A percentile compares a stretch with the other conserved stretches of the same genome.
phyloP scores from a whole-genome alignment of 495 filamentous ascomycete species.

The Neurospora tetraspora region DNA sequence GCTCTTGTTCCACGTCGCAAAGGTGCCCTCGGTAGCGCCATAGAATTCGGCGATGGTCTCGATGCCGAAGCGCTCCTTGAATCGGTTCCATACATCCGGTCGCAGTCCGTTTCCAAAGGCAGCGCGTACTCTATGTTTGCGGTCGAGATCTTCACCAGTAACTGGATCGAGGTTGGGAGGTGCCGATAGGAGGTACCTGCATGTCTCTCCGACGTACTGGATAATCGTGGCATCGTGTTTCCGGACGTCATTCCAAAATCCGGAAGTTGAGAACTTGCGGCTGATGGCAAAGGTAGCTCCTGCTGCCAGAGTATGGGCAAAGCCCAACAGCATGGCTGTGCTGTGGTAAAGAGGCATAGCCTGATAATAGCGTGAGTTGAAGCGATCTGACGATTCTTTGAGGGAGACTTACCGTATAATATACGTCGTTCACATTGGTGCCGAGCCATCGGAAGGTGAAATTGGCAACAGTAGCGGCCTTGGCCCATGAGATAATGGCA shows the following conservation, averaged over 20 bases:
- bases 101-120: constrained; percentile 90
- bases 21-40: constrained; percentile 70
- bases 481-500: constrained; percentile 74
- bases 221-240: constrained; percentile 66
- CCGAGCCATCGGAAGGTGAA: constrained; percentile 50
- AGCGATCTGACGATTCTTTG: background rate
- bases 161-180: constrained; percentile 51
- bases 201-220: constrained; percentile 94
- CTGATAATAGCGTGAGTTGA: constrained; percentile 25
- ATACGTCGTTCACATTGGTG: constrained; percentile 51
- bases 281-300: constrained; percentile 63
- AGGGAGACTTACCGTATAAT: constrained; percentile 62
- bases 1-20: constrained; percentile 64
- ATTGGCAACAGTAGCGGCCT: constrained; percentile 41
- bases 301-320: constrained; percentile 46
- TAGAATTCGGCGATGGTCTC: constrained; percentile 82
- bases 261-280: constrained; percentile 70
- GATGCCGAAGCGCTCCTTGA: constrained; percentile 82
- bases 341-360: constrained; percentile 95
- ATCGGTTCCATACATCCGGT: constrained; percentile 82
- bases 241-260: constrained; percentile 74
- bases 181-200: constrained; percentile 75
- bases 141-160: constrained; percentile 66
- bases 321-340: constrained; percentile 64
- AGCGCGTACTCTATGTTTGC: constrained; percentile 63